Conservation (phyloP, 1,139 yeast species). For the Yamadazyma taylorii region DNA sequence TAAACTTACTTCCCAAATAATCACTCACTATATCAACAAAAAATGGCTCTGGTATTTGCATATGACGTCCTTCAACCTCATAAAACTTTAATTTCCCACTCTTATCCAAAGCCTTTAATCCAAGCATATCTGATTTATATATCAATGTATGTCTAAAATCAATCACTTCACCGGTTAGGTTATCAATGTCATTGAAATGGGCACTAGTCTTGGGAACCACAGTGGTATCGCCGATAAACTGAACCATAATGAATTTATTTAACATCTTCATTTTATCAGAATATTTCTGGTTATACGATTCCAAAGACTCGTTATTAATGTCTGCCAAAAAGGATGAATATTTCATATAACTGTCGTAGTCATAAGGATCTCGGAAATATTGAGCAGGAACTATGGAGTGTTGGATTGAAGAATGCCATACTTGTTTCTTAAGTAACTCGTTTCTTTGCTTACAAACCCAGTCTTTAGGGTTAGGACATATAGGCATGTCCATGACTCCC, state of each 20-base stretch:
- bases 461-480: slow-evolving; percentile 51
- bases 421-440: slow-evolving; percentile 53
- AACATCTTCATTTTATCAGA: slow-evolving; percentile 41
- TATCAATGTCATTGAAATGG: slow-evolving; percentile 60
- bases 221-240: slow-evolving; percentile 62
- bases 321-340: slow-evolving; percentile 60
- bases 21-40: slow-evolving; percentile 36
- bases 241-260: slow-evolving; percentile 56
- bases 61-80: slow-evolving; percentile 61
- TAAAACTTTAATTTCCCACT: slow-evolving; percentile 47
- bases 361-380: slow-evolving; percentile 60
- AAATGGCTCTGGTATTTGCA: slow-evolving; percentile 57
- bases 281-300: slow-evolving; percentile 32
- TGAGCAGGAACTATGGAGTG: slow-evolving; percentile 68
- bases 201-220: slow-evolving; percentile 75
- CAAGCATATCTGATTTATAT: slow-evolving; percentile 57
- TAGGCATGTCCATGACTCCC: slow-evolving; percentile 72
- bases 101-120: slow-evolving; percentile 50
- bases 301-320: slow-evolving; percentile 59
- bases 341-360: slow-evolving; percentile 47
- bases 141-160: slow-evolving; percentile 51
- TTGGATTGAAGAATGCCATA: slow-evolving; percentile 63
- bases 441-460: slow-evolving; percentile 65
- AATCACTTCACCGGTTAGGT: slow-evolving; percentile 38
- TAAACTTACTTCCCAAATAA: slow-evolving; percentile 29